Evolutionary conservation across 1,139 yeast genomes (phyloP), one percentile per base, ranked within the genome.

Genomic region (Cylindricascospora bacillispora): DNA sequence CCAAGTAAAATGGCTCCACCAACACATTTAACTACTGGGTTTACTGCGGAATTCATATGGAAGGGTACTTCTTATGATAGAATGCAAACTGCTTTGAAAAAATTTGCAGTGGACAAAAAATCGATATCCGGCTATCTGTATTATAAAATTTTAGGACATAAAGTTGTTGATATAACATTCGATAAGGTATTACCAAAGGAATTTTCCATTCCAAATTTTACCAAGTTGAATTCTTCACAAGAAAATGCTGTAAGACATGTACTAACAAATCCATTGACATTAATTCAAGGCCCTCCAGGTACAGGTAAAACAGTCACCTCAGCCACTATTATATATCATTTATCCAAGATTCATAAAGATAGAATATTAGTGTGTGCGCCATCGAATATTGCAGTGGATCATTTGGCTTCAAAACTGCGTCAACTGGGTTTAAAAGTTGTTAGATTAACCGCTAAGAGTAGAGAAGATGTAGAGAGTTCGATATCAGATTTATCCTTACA

Each of bases 221-320:
- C 89, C 0, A 70, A 69, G 36, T 63, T 86, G 39, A 86, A 86
- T 51, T 62, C 62, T 13, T 81, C 94, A 1, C 97, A 86, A 55
- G 66, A 67, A 2, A 71, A 70, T 45, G 95, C 95, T 0, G 86
- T 86, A 15, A 63, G 67, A 34, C 59, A 70, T 4, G 95, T 79
- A 2, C 57, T 86, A 36, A 70, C 68, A 45, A 64, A 74, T 43
- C 95, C 95, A 2, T 62, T 86, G 26, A 73, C 93, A 5, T 65
- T 86, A 45, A 85, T 86, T 41, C 97, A 86, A 54, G 97, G 97
- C 13, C 97, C 97, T n/a, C 97, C 97, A 11, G 57, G 57, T 29
- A 86, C 97, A 0, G 97, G 97, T 51, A 86, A 86, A 52, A 86
- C 97, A 1, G 93, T 83, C 10, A 85, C 94, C 0, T 82, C 95